Conservation (phyloP, 768 basidiomycete genomes). For the Tylopilus intermedius region DNA sequence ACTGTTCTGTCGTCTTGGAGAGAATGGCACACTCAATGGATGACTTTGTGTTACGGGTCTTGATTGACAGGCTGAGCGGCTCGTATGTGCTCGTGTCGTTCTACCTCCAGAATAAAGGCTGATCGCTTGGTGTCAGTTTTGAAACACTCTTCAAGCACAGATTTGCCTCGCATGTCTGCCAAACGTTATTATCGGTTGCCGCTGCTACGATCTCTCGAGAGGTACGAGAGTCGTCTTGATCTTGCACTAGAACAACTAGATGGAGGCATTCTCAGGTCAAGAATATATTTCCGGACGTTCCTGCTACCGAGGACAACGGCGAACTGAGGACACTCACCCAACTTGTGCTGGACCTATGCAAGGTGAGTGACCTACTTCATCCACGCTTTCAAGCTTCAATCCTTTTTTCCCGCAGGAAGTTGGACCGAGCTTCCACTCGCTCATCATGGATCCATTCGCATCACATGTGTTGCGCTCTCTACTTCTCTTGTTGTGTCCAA, state of each 20-base stretch:
- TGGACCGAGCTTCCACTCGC: conserved; percentile 50
- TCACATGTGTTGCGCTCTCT: conserved; percentile 86
- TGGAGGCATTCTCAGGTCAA: conserved; percentile 37
- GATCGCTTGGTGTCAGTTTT: conserved; percentile 40
- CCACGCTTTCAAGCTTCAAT: conserved; percentile 6
- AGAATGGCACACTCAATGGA: conserved; percentile 91
- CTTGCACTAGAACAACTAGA: background rate
- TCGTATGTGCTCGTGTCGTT: conserved; percentile 55
- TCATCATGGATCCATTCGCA: conserved; percentile 82
- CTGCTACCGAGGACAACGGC: conserved; percentile 51
- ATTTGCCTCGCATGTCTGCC: conserved; percentile 94
- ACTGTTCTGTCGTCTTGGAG: conserved; percentile 87
- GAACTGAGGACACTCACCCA: conserved; percentile 63
- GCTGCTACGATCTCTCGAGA: conserved; percentile 63
- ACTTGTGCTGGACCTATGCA: conserved; percentile 57
- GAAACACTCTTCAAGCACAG: conserved; percentile 67
- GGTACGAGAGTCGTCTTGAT: conserved; percentile 33
- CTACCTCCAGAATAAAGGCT: conserved; percentile 3
- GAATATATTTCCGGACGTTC: conserved; percentile 47
- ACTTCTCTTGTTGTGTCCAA: conserved; percentile 70
- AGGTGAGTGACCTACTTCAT: conserved; percentile 40
- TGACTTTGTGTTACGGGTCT: conserved; percentile 89
- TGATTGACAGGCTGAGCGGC: conserved; percentile 80
- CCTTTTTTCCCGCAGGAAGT: conserved; percentile 53
- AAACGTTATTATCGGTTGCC: conserved; percentile 75